phyloP scores from a whole-genome alignment of 2,329 filamentous ascomycete species.

The Dothiorella sarmentorum region DNA sequence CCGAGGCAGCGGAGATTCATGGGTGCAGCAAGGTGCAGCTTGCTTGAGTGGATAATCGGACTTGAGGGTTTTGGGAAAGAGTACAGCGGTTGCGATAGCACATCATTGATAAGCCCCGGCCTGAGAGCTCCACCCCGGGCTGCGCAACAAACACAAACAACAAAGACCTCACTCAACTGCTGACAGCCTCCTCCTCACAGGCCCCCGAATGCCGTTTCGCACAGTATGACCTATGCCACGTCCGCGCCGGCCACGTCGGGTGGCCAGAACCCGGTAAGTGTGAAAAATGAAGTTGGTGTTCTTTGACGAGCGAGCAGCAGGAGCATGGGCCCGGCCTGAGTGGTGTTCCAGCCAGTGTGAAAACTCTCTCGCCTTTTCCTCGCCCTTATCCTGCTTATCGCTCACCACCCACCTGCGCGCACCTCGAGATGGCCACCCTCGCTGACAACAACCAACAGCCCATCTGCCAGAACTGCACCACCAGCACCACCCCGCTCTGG shows the following conservation, averaged over 20 bases:
- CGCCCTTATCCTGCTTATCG: conserved; percentile 48
- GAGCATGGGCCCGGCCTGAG: conserved; percentile 32
- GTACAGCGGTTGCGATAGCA: not conserved
- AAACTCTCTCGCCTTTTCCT: conserved; percentile 21
- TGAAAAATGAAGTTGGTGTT: not conserved
- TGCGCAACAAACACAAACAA: conserved; percentile 1
- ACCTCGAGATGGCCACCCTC: conserved; percentile 19
- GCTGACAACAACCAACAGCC: conserved; percentile 61
- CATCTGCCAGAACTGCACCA: conserved; percentile 93
- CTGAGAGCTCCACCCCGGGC: conserved; percentile 12
- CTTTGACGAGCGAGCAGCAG: conserved; percentile 34
- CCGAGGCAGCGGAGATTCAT: no score
- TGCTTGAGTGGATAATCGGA: no score
- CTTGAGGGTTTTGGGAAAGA: conserved; percentile 22
- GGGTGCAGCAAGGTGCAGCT: no score
- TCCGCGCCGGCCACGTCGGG: conserved; percentile 64
- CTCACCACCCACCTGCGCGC: conserved; percentile 24
- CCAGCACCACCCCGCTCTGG: conserved; percentile 94
- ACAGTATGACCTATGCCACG: conserved; percentile 59
- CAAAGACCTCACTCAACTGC: not conserved
- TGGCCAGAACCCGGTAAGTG: conserved; percentile 58
- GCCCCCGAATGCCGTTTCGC: conserved; percentile 42
- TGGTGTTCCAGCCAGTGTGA: conserved; percentile 20
- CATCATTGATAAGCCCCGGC: conserved; percentile 12
- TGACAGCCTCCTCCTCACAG: conserved; percentile 3